These are phyloP conservation scores for Citrullus amarus DNA, from an alignment of 306 rosid genomes.

Conservation along the genomic window DNA sequence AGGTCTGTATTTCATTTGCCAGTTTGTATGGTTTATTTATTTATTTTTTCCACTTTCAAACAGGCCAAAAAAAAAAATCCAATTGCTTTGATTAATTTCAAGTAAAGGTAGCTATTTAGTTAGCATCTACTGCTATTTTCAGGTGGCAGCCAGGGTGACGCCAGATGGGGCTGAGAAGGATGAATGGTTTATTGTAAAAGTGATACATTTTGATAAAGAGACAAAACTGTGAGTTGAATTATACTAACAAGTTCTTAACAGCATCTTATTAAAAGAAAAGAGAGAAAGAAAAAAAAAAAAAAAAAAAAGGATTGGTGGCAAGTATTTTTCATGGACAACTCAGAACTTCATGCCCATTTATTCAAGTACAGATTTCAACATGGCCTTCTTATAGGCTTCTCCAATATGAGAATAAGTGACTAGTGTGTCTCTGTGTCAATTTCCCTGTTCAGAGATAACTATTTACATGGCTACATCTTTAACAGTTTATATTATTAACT, in stretches of 20 bases:
- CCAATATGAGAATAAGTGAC: background rate
- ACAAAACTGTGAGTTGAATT: constrained; percentile 65
- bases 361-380: background rate
- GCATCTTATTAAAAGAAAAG: background rate
- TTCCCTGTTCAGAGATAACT: background rate
- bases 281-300: background rate
- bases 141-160: constrained; percentile 97
- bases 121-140: constrained; percentile 17
- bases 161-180: constrained; percentile 79
- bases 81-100: background rate
- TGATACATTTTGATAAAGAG: constrained; percentile 89
- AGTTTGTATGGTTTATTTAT: background rate
- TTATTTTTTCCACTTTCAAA: background rate
- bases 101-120: constrained; percentile 1
- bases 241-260: background rate
- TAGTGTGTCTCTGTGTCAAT: background rate
- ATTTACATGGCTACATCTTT: too few relatives aligned
- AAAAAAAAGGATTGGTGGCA: background rate
- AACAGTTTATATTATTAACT: background rate
- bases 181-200: constrained; percentile 95
- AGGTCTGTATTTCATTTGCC: constrained; percentile 31
- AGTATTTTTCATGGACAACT: background rate
- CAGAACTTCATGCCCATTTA: background rate
- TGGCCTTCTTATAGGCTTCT: background rate
- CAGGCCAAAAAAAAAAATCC: background rate